These are phyloP conservation scores for Ceratocystiopsis brevicomis DNA, from an alignment of 2,329 filamentous ascomycete species.

Conservation along the genomic window DNA sequence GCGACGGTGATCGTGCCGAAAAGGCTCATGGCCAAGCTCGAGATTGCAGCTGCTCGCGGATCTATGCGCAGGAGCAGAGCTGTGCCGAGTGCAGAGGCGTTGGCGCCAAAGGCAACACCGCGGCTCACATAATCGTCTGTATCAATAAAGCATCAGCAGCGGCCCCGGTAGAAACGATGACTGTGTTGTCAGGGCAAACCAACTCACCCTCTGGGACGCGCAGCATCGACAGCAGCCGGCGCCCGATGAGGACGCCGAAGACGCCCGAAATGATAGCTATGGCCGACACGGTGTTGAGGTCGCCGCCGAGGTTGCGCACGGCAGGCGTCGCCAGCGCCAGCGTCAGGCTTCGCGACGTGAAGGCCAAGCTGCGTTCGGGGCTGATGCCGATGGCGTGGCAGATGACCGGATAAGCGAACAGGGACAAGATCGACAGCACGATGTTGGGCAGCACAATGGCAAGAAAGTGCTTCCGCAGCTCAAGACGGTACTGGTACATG, in stretches of 20 bases:
- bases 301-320: constrained; percentile 35
- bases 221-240: constrained; percentile 26
- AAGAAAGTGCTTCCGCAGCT: constrained; percentile 32
- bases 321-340: constrained; percentile 41
- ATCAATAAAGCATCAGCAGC: neutral
- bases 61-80: constrained; percentile 36
- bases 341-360: constrained; percentile 36
- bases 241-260: constrained; percentile 35
- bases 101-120: constrained; percentile 42
- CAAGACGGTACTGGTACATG: constrained; percentile 40
- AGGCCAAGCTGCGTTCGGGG: constrained; percentile 31
- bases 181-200: neutral
- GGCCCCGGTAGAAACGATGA: no score
- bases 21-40: constrained; percentile 39
- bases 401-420: constrained; percentile 37
- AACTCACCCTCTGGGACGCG: constrained; percentile 32
- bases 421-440: constrained; percentile 28
- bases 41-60: constrained; percentile 38
- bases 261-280: constrained; percentile 41
- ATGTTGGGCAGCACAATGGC: constrained; percentile 36
- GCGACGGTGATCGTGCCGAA: constrained; percentile 41
- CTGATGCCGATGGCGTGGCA: constrained; percentile 36
- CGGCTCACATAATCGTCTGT: constrained; percentile 42
- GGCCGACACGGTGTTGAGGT: constrained; percentile 34
- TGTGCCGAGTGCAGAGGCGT: constrained; percentile 40